Base-by-base conservation (phyloP, 495 filamentous ascomycete genomes). In the Hypoxylon cercidicola region DNA sequence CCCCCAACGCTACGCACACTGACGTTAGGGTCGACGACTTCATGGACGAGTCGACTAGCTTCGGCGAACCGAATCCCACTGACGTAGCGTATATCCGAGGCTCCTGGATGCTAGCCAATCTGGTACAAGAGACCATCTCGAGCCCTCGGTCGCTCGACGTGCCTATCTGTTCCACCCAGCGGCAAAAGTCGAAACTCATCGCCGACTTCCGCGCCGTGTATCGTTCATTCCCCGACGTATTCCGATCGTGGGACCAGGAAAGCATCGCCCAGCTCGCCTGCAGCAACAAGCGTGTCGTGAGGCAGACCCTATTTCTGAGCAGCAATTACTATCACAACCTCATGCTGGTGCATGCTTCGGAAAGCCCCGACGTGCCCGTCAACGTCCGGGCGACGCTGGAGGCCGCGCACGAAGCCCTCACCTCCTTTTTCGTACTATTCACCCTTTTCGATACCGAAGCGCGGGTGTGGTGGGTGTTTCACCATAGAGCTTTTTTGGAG, bases 381-480 rank as follows among this genome's bases (percentile, higher is more conserved):
- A 87, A 90, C 66, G 74, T 89, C 2, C 74, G 83, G 11, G 85
- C 82, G 28, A 87, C 88, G n/a, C 77, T 91, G 16, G 87, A 91
- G 61, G 87, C 89, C 0, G 89, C 88, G 1, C 83, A 88, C 62
- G 84, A 86, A 55, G 87, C 87, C 12, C 79, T 89, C 30, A 76
- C 75, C 18, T 70, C 81, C 10, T 92, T 91, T 63, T 91, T 91
- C 75, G 77, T 90, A 23, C 79, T 91, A 11, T 88, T 85, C 69
- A 74, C 72, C 1, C 68, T 89, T 19, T 87, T 90, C 55, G 83
- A 85, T 62, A 76, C 77, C 30, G 88, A 92, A 72, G 87, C 88
- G 9, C 79, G 84, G 45, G 87, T 90, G 3, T 91, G 89, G 88
- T 92, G 89, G 88, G 87, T 90, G 5, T 91, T 91, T 68, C 87